Conservation (phyloP, 2,329 filamentous ascomycete species). For the Alternaria sp. region DNA sequence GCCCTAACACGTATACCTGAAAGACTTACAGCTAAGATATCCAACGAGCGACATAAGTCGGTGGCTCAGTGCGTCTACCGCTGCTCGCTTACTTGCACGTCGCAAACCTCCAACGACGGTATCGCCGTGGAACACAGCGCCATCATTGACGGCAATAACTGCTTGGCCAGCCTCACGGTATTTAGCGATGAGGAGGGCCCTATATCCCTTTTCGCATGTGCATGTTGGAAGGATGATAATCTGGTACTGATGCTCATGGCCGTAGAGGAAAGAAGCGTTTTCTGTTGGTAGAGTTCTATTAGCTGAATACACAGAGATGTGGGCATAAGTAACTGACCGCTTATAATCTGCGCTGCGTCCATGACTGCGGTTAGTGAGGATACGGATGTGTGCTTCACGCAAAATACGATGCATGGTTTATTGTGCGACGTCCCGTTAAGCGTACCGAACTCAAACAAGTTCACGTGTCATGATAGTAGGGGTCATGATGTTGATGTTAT, state of each 20-base stretch:
- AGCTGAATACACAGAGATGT: neutral
- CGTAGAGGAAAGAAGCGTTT: neutral
- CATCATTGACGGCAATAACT: neutral
- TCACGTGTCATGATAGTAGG: neutral
- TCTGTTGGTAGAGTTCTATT: neutral
- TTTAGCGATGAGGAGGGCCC: neutral
- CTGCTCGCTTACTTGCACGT: neutral
- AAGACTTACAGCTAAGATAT: neutral
- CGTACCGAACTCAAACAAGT: neutral
- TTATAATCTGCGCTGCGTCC: neutral
- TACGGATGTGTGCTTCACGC: neutral
- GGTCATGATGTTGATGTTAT: neutral
- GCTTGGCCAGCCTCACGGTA: neutral
- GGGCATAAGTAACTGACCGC: neutral
- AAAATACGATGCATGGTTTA: neutral
- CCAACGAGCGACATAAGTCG: neutral
- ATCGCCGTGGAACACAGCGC: neutral
- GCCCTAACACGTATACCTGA: accelerated
- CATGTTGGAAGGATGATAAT: neutral
- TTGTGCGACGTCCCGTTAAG: neutral
- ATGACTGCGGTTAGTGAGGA: neutral
- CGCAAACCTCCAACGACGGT: neutral
- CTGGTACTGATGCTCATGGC: neutral
- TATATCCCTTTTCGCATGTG: neutral
- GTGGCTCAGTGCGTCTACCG: neutral